These are phyloP conservation scores for Amoebophrya sp. DNA, from an alignment of 169 alveolate species.

Conservation along the genomic window DNA sequence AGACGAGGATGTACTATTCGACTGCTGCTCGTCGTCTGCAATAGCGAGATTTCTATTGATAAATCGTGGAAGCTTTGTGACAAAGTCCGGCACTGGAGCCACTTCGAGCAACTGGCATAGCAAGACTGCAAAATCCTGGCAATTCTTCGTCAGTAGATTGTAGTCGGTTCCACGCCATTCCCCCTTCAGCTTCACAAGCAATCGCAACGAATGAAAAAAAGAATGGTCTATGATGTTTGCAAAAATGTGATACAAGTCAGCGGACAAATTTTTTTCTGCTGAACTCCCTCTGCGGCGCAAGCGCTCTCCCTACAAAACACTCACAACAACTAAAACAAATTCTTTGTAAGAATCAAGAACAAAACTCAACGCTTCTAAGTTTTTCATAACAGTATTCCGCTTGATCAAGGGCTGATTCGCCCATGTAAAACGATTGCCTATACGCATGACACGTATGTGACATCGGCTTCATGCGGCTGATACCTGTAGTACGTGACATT, in stretches of 20 bases:
- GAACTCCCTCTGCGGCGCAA: no score
- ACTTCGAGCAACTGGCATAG: neutral
- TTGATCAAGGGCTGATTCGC: no score
- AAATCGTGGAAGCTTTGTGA: neutral
- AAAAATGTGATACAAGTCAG: no score
- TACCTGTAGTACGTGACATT: neutral
- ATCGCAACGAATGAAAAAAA: no score
- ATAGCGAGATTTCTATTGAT: neutral
- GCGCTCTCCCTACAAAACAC: no score
- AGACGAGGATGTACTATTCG: neutral
- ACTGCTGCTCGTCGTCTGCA: neutral
- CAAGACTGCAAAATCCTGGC: neutral
- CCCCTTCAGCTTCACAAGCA: neutral
- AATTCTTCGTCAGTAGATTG: neutral
- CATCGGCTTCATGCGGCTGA: neutral
- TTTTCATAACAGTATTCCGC: no score
- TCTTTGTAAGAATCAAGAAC: no score
- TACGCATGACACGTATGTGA: neutral
- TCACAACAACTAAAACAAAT: no score
- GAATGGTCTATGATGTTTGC: no score
- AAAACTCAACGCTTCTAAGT: no score
- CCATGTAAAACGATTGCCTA: neutral
- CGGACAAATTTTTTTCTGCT: no score
- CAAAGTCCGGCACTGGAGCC: neutral
- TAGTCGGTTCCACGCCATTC: neutral